Evolutionary conservation across 106 monocot species (phyloP), one percentile per base, ranked within the genome.

Genomic region (Phalaenopsis aphrodite): DNA sequence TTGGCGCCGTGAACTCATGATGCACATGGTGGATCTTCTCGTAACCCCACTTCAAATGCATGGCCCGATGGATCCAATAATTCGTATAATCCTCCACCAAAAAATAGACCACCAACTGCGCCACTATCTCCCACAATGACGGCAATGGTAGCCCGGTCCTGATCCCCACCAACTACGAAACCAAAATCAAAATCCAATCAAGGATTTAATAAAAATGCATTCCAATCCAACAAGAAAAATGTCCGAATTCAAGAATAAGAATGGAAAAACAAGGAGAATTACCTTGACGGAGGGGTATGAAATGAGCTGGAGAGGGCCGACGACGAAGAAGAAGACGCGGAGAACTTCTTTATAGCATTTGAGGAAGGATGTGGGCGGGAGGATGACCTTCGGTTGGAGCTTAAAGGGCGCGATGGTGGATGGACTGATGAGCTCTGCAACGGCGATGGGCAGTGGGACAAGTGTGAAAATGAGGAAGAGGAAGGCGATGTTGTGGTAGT

Each of bases 261-360:
- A 64, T 41, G 24, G 9, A 39, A 17, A 57, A 36, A 69, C 15
- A 64, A 8, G 52, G 45, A 7, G 78, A 37, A 75, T 17, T 56
- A 95, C 99, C 99, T 99, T 99, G 84, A 93, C 21, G 64, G 80
- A 79, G 37, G 99, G 99, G 83, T 88, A 99, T 56, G 99, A 95
- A 36, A 80, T 1, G 48, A 95, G 81, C 87, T 93, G 94, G 14
- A 99, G 93, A 10, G 99, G 92, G 2, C 91, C 91, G 73, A 99
- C 80, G 49, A 82, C 85, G 79, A 89, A 38, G 72, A 95, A 10
- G 83, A 99, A 95, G 76, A 87, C 69, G 61, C 65, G 61, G 36
- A 95, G 41, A 42, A 99, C 99, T 45, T 85, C 84, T 52, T 65
- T 79, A 77, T 95, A 99, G 84, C 99, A 99, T 19, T 82, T 78